phyloP scores from a whole-genome alignment of 1,284 basidiomycete species.

The Schizophyllum amplum region DNA sequence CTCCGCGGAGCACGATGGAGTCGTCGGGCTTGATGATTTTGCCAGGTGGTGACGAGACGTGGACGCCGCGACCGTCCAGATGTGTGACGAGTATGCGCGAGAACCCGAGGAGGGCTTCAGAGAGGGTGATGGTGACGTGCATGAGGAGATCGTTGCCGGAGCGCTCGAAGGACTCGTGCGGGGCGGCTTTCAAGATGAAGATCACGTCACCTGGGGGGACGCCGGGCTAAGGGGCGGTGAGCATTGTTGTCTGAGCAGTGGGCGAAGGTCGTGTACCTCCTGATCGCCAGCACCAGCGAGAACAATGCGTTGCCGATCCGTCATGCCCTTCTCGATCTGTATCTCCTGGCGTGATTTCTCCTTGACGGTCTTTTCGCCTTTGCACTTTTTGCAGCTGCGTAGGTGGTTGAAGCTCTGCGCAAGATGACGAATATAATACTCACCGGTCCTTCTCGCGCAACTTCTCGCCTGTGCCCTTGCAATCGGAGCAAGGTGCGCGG shows the following conservation, averaged over 20 bases:
- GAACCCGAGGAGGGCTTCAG: constrained; percentile 88
- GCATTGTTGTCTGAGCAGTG: not conserved
- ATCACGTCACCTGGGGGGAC: constrained; percentile 83
- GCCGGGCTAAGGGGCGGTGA: constrained; percentile 49
- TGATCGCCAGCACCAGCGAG: constrained; percentile 89
- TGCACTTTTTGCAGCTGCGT: constrained; percentile 89
- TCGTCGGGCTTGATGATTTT: constrained; percentile 72
- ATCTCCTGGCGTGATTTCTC: constrained; percentile 88
- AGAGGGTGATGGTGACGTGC: constrained; percentile 77
- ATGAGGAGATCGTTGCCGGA: constrained; percentile 73
- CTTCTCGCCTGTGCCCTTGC: constrained; percentile 73
- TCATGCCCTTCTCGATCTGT: constrained; percentile 83
- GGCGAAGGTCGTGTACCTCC: constrained; percentile 40
- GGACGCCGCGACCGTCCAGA: constrained; percentile 83
- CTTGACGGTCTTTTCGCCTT: constrained; percentile 77
- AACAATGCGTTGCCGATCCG: constrained; percentile 79
- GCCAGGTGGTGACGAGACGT: constrained; percentile 62
- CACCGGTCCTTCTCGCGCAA: constrained; percentile 86
- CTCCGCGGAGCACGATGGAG: constrained; percentile 66
- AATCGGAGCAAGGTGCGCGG: constrained; percentile 64
- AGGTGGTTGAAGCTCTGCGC: constrained; percentile 5
- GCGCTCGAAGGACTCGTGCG: constrained; percentile 76
- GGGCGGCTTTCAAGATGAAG: constrained; percentile 66
- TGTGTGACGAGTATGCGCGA: constrained; percentile 82
- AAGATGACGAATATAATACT: constrained; percentile 13